Evolutionary conservation across 495 filamentous ascomycete genomes (phyloP).

Genomic region (Terfezia claveryi): DNA sequence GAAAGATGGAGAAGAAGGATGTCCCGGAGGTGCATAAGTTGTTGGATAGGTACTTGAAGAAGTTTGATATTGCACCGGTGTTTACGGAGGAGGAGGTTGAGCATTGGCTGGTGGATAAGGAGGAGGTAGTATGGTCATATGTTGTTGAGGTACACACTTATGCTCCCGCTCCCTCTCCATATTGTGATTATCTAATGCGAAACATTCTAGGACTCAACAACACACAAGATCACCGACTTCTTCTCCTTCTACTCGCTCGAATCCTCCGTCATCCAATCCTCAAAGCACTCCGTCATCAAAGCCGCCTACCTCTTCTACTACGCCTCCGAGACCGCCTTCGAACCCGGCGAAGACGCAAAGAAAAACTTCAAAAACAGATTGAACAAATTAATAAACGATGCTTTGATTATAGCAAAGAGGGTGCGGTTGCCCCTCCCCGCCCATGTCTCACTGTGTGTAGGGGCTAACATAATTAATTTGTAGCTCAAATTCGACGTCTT

Average conservation of each 20-base stretch:
- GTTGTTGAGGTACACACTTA: constrained; percentile 47
- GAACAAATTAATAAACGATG: constrained; percentile 58
- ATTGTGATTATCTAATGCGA: neutral
- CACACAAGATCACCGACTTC: constrained; percentile 69
- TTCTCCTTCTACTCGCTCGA: constrained; percentile 92
- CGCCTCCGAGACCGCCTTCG: constrained; percentile 61
- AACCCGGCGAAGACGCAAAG: constrained; percentile 25
- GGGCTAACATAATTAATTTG: too few species aligned
- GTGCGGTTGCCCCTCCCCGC: constrained; percentile 15
- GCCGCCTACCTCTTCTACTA: constrained; percentile 97
- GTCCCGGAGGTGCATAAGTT: constrained; percentile 44
- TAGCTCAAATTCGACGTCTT: constrained; percentile 79
- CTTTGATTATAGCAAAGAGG: constrained; percentile 67
- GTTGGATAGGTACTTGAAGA: constrained; percentile 52
- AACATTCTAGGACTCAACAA: neutral
- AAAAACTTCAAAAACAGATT: constrained; percentile 46
- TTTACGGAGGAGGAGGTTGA: constrained; percentile 59
- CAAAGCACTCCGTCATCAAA: constrained; percentile 51
- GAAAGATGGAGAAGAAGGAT: constrained; percentile 64
- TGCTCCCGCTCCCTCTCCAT: neutral
- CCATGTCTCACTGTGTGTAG: neutral
- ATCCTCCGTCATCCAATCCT: constrained; percentile 62
- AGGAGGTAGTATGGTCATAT: constrained; percentile 62
- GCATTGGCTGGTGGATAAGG: constrained; percentile 62
- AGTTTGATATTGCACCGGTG: constrained; percentile 63